Percentiles rank a stretch among this genome's conserved stretches.
Conservation (phyloP, 2,329 filamentous ascomycete species). For the Triangularia verruculosa region DNA sequence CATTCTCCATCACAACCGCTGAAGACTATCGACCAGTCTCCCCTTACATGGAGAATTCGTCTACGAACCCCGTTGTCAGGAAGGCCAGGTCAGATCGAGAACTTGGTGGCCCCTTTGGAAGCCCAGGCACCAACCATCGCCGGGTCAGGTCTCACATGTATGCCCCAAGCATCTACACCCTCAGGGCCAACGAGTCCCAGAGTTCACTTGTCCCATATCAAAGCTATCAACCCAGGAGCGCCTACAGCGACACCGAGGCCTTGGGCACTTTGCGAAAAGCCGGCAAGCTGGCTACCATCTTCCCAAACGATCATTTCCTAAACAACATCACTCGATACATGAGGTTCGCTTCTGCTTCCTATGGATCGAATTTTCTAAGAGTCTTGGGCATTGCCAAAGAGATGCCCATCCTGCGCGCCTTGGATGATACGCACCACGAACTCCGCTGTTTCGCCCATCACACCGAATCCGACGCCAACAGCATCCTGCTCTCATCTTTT, state of each 20-base stretch:
- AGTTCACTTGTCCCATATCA: conserved; percentile 51
- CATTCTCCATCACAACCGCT: conserved; percentile 49
- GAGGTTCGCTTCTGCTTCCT: conserved; percentile 64
- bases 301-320: conserved; percentile 57
- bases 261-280: conserved; percentile 49
- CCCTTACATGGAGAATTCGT: conserved; percentile 32
- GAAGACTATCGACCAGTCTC: conserved; percentile 46
- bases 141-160: conserved; percentile 36
- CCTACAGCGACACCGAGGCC: conserved; percentile 47
- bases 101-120: conserved; percentile 19
- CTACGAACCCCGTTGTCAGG: conserved; percentile 33
- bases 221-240: conserved; percentile 48
- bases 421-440: conserved; percentile 55
- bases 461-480: conserved; percentile 55
- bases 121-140: conserved; percentile 18
- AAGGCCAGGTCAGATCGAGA: conserved; percentile 37
- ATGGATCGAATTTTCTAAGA: conserved; percentile 61
- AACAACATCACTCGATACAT: conserved; percentile 64
- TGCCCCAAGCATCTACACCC: conserved; percentile 49
- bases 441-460: conserved; percentile 63
- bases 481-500: conserved; percentile 66
- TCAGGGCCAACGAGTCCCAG: conserved; percentile 55
- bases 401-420: conserved; percentile 41
- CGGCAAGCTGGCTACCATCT: conserved; percentile 56
- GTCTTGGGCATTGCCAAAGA: conserved; percentile 59